Evolutionary conservation across 495 filamentous ascomycete genomes (phyloP), one percentile per base, ranked within the genome.

Genomic region (Hypoxylon trugodes): DNA sequence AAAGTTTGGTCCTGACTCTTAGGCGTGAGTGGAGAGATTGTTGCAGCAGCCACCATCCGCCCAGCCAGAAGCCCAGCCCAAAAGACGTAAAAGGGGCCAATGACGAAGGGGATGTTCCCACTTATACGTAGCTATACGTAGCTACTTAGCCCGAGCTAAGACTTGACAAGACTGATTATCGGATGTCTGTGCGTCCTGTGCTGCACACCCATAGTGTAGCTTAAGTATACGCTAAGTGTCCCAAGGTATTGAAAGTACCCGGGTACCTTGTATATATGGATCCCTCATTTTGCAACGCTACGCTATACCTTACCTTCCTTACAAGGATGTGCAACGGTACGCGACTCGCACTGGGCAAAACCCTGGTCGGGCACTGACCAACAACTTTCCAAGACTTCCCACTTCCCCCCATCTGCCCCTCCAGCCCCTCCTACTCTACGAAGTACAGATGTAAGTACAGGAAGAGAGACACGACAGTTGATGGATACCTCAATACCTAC

Each of bases 1-100:
- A 66, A 61, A 61, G 63, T 66, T 66, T 66, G 57, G 63, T 66
- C 63, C n/a, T 61, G 56, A 66, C 63, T 66, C 61, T 64, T 55
- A 51, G 63, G 56, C 43, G 54, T 47, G 41, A 61, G 63, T 66
- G 63, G 63, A 66, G 63, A 61, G 57, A 66, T 60, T 61, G 56
- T 52, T 66, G 57, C 63, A 61, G 63, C 63, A 61, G 48, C 57
- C 49, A 56, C 63, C 43, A 56, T 49, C 30, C 33, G 51, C 45
- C 38, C 38, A 65, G 53, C 55, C 36, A 52, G 28, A 19, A 49
- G 47, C 45, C 53, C 53, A 66, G 57, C 63, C 63, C 57, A 61
- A 66, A 58, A 61, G 57, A 57, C 43, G 18, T 45, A 43, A 43
- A 55, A 60, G 55, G 45, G 45, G 24, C 62, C 62, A 66, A 66